These are phyloP conservation scores for Hypoxylon sp. DNA, from an alignment of 2,329 filamentous ascomycete species.

Conservation along the genomic window DNA sequence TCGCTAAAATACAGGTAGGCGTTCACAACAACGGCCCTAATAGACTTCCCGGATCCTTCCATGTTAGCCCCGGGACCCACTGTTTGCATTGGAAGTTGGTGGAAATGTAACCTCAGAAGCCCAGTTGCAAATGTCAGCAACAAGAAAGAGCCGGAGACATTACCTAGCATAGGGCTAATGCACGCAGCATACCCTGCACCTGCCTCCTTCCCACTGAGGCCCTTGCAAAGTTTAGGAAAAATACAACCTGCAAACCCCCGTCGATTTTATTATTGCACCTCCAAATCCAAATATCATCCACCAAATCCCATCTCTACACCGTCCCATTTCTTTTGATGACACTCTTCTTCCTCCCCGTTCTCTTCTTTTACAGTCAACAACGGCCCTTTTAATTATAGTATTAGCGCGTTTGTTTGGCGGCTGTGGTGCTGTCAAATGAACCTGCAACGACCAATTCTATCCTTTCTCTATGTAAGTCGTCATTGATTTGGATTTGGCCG, in stretches of 20 bases:
- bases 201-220: constrained; percentile 9
- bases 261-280: constrained; percentile 25
- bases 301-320: constrained; percentile 38
- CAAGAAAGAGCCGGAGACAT: constrained; percentile 27
- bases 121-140: constrained; percentile 19
- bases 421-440: constrained; percentile 94
- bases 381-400: constrained; percentile 42
- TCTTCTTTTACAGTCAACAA: constrained; percentile 25
- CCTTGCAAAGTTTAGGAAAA: constrained; percentile 16
- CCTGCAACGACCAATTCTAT: constrained; percentile 79
- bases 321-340: constrained; percentile 24
- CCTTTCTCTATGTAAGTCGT: constrained; percentile 73
- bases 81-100: constrained; percentile 38
- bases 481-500: constrained; percentile 24
- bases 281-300: constrained; percentile 38
- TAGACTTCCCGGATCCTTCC: constrained; percentile 32
- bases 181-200: constrained; percentile 24
- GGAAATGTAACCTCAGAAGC: constrained; percentile 37
- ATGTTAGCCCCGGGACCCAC: constrained; percentile 34
- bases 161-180: constrained; percentile 41
- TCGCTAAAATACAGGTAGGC: neutral
- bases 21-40: constrained; percentile 24
- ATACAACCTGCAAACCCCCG: constrained; percentile 23
- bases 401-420: constrained; percentile 93
- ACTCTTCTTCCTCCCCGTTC: constrained; percentile 37